These are phyloP conservation scores for Calocybe indica DNA, from an alignment of 768 basidiomycete genomes.

Conservation along the genomic window DNA sequence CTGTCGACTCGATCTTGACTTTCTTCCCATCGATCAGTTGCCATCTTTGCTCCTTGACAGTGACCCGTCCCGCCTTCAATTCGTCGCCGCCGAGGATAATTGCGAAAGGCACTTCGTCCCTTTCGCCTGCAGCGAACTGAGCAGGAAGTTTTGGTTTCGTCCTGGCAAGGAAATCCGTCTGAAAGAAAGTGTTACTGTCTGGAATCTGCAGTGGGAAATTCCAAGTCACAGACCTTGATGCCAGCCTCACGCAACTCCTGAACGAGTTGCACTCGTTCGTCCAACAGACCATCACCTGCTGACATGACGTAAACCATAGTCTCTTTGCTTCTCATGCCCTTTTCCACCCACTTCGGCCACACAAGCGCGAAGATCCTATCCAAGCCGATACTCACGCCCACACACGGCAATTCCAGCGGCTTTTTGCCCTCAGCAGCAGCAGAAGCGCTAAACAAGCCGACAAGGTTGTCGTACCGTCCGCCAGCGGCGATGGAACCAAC, in stretches of 20 bases:
- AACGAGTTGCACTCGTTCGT: slow-evolving; percentile 78
- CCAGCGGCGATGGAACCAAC: slow-evolving; percentile 99
- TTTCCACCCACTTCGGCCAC: slow-evolving; percentile 81
- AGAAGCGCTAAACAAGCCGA: slow-evolving; percentile 83
- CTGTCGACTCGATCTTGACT: slow-evolving; percentile 52
- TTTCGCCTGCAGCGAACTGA: slow-evolving; percentile 89
- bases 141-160: slow-evolving; percentile 81
- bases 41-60: slow-evolving; percentile 91
- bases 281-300: slow-evolving; percentile 82
- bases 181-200: neutral
- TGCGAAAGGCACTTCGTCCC: slow-evolving; percentile 89
- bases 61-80: slow-evolving; percentile 75
- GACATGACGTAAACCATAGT: slow-evolving; percentile 94
- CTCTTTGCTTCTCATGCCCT: slow-evolving; percentile 76
- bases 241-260: slow-evolving; percentile 79
- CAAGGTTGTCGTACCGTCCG: slow-evolving; percentile 93
- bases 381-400: slow-evolving; percentile 89
- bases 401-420: slow-evolving; percentile 68
- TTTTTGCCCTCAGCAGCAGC: slow-evolving; percentile 73
- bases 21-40: slow-evolving; percentile 69
- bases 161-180: slow-evolving; percentile 93
- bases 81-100: slow-evolving; percentile 89
- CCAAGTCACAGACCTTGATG: slow-evolving; percentile 60
- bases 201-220: neutral
- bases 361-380: slow-evolving; percentile 91